phyloP scores from a whole-genome alignment of 2,329 filamentous ascomycete genomes.

The Lomentospora prolificans region DNA sequence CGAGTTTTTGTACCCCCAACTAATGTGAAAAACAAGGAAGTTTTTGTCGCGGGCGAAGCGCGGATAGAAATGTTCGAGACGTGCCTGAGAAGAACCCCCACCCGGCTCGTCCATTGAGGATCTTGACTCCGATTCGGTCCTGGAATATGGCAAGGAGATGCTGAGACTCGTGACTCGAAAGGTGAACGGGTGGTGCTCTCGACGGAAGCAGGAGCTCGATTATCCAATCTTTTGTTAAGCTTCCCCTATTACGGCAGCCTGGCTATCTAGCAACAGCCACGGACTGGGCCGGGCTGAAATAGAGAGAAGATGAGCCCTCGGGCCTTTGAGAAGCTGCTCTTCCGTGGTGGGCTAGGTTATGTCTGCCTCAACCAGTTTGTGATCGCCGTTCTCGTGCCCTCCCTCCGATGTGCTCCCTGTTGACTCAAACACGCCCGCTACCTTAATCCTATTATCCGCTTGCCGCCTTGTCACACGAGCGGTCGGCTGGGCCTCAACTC shows the following conservation, averaged over 20 bases:
- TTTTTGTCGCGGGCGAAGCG: background rate
- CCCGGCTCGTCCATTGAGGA: background rate
- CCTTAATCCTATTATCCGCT: slow-evolving; percentile 5
- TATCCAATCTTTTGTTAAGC: background rate
- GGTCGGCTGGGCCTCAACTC: background rate
- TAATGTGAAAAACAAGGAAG: background rate
- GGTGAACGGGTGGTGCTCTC: background rate
- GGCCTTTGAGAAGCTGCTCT: background rate
- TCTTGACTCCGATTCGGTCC: background rate
- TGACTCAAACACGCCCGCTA: background rate
- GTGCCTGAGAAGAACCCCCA: background rate
- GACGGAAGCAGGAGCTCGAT: background rate
- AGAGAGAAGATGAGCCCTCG: too few species aligned
- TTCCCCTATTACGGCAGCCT: background rate
- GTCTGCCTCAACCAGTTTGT: background rate
- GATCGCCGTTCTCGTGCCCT: slow-evolving; percentile 4
- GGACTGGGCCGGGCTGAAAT: too few species aligned
- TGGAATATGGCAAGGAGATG: background rate
- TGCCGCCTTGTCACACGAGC: slow-evolving; percentile 5
- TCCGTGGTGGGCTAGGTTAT: background rate
- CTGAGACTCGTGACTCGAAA: too few species aligned
- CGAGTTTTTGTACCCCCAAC: background rate
- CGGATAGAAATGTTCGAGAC: background rate
- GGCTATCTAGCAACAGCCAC: background rate
- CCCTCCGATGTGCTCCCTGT: background rate